These are phyloP conservation scores for Chlorella sorokiniana DNA, from an alignment of 139 green algal genomes.

Conservation along the genomic window DNA sequence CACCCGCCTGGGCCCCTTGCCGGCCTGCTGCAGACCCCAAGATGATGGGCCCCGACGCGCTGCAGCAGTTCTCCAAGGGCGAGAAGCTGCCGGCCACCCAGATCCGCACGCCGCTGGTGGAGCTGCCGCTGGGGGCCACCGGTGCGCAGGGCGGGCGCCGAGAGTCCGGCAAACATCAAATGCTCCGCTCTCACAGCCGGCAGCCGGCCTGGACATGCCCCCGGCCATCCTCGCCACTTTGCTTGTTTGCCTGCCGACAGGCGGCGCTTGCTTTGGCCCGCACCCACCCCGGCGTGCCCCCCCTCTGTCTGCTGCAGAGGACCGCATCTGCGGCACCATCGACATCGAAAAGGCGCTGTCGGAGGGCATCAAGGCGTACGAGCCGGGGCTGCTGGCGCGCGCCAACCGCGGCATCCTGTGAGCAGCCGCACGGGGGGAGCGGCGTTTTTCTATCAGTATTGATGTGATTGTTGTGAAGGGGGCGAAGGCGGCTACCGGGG, in stretches of 20 bases:
- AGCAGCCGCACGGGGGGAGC: no score
- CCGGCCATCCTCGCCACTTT: neutral
- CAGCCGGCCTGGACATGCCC: no score
- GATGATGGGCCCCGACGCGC: slow-evolving; percentile 77
- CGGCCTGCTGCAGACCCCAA: slow-evolving; percentile 60
- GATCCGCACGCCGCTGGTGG: slow-evolving; percentile 87
- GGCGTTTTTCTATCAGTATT: no score
- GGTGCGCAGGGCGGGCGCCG: neutral
- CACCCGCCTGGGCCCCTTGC: neutral
- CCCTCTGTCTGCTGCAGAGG: slow-evolving; percentile 59
- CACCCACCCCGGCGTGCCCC: neutral
- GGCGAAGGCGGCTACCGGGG: neutral
- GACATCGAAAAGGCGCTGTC: slow-evolving; percentile 93
- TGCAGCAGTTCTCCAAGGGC: slow-evolving; percentile 52
- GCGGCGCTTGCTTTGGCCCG: neutral
- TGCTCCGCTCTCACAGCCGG: neutral
- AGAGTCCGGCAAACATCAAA: no score
- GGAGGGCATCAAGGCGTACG: slow-evolving; percentile 78
- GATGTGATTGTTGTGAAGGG: neutral
- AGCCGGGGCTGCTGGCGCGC: slow-evolving; percentile 57
- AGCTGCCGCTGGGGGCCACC: slow-evolving; percentile 87
- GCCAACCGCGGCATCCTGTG: slow-evolving; percentile 90
- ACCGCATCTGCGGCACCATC: slow-evolving; percentile 94
- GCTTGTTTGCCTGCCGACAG: neutral
- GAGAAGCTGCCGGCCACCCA: slow-evolving; percentile 58